Base-by-base conservation (phyloP, 352 stramenopile species). In the Pseudoperonospora humuli region DNA sequence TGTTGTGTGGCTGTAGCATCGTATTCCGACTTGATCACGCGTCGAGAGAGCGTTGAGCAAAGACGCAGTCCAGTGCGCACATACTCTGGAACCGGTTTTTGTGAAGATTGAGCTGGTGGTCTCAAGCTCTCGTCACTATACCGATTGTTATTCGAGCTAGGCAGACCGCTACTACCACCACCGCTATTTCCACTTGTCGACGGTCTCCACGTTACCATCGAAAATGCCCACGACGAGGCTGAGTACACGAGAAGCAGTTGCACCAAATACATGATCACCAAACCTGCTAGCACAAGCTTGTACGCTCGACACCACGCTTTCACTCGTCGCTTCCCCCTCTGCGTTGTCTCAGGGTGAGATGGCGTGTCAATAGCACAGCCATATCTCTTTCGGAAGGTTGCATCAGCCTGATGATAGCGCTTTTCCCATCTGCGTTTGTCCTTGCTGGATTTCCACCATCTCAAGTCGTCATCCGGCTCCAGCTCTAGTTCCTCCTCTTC, bases 1-100 rank as follows among this genome's bases (percentile, higher is more conserved):
- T 58, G 38, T n/a, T 64, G 51, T 10, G 62, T 70, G 13, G 68
- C 53, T 5, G 31, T 56, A 7, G 37, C 14, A 23, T 82, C 65
- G 29, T 67, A 50, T n/a, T 68, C 54, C 0, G 61, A 72, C 28
- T 63, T 67, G 27, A 82, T 56, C 6, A 84, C 50, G 17, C 57
- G 57, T 13, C 50, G 45, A 2, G 68, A 54, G 1, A 73, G 55
- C 15, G 65, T 70, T 6, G 60, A 51, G 38, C 72, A 84, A 17
- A 74, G 25, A 7, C 64, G 46, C 13, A 75, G 45, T 0, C 54
- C 63, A 13, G 56, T 66, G 3, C 39, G 46, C 5, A 63, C 39
- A 48, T 71, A 52, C 9, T 72, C 64, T 3, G 50, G 42, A 7
- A 54, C 35, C 15, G 47, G 39, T 2, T 23, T 26, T 9, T 34